Conservation (phyloP, 208 protist species). For the Crithidia brevicula region DNA sequence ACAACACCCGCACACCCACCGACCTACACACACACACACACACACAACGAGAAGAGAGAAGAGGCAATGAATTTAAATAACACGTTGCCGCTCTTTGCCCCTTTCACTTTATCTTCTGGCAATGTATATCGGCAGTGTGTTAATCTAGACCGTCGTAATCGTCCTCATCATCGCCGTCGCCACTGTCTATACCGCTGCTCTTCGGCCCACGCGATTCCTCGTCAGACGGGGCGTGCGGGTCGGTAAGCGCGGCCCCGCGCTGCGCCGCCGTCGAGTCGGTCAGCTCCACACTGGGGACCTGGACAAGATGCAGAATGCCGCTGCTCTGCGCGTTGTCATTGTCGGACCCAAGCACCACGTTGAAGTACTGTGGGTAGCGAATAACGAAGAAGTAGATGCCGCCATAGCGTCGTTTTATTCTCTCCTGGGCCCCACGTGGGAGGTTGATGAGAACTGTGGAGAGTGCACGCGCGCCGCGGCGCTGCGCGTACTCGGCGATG, state of each 20-base stretch:
- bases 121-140: not conserved
- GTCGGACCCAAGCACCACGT: conserved; percentile 74
- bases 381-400: conserved; percentile 79
- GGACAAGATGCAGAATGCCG: conserved; percentile 79
- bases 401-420: conserved; percentile 71
- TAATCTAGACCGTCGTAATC: conserved; percentile 31
- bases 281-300: conserved; percentile 48
- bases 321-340: conserved; percentile 63
- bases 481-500: conserved; percentile 77
- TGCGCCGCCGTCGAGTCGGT: conserved; percentile 22
- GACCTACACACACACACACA: not conserved
- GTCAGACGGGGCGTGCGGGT: conserved; percentile 24
- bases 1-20: not conserved
- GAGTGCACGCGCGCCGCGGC: conserved; percentile 41
- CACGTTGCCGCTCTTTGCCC: not conserved
- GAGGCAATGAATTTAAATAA: not conserved
- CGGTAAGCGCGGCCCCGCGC: conserved; percentile 3
- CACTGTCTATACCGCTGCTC: too few relatives aligned
- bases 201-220: too few relatives aligned
- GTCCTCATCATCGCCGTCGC: conserved; percentile 23
- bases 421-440: conserved; percentile 80
- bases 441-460: conserved; percentile 63
- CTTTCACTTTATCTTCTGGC: conserved; percentile 1
- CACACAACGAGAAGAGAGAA: not conserved
- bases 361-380: conserved; percentile 83